Conservation (phyloP, 306 rosid species). For the apple (Malus domestica) region ASM211411v1 NC_041790.1:7944001-7944500, state of each 20-base stretch:
- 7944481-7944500: too few relatives aligned
- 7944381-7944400: too few relatives aligned
- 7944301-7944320: too few relatives aligned
- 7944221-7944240: background rate
- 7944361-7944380: too few relatives aligned
- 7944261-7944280: too few relatives aligned
- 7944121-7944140: background rate
- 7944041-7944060: background rate
- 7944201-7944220: background rate
- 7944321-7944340: too few relatives aligned
- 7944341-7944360: too few relatives aligned
- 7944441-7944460: too few relatives aligned
- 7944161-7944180: background rate
- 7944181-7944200: background rate
- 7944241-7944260: too few relatives aligned
- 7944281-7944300: accelerated
- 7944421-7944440: too few relatives aligned
- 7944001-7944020: background rate
- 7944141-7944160: background rate
- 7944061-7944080: background rate
- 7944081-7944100: background rate
- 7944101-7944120: background rate
- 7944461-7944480: too few relatives aligned
- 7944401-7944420: too few relatives aligned
- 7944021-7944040: background rate